These are phyloP conservation scores for Coemansia sp. DNA, from an alignment of 192 early-diverging fungal genomes.

Conservation along the genomic window DNA sequence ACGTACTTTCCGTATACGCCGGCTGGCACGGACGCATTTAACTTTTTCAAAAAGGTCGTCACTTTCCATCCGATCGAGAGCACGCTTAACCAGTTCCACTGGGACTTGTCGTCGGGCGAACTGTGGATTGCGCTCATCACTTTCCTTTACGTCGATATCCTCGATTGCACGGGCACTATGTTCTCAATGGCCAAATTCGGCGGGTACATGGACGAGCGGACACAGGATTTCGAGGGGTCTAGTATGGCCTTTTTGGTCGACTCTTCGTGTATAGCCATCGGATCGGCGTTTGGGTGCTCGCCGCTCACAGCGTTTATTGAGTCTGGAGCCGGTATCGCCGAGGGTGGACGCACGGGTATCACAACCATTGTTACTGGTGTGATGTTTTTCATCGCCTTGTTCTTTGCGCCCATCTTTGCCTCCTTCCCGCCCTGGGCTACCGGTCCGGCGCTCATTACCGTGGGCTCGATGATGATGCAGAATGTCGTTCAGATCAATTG, in stretches of 20 bases:
- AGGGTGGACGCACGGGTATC: conserved; percentile 78
- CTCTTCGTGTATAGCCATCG: conserved; percentile 64
- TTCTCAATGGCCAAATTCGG: conserved; percentile 84
- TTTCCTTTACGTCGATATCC: conserved; percentile 83
- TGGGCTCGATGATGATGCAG: conserved; percentile 79
- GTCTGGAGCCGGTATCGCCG: conserved; percentile 79
- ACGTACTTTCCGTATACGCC: conserved; percentile 77
- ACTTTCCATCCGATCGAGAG: conserved; percentile 63
- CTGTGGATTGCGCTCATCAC: conserved; percentile 83
- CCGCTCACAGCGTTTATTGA: conserved; percentile 81
- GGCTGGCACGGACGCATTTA: conserved; percentile 61
- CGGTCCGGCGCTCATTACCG: conserved; percentile 75
- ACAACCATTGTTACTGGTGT: conserved; percentile 67
- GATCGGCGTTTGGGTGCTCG: conserved; percentile 70
- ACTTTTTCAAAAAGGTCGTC: conserved; percentile 72
- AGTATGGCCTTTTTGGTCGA: conserved; percentile 74
- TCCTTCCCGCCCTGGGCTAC: conserved; percentile 85
- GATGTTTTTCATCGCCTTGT: conserved; percentile 75
- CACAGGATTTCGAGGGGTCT: conserved; percentile 75
- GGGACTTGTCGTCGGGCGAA: conserved; percentile 58
- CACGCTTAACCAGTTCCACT: conserved; percentile 64
- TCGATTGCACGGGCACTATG: conserved; percentile 85
- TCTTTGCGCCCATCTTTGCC: conserved; percentile 85
- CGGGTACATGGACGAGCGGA: conserved; percentile 72
- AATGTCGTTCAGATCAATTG: conserved; percentile 74